Evolutionary conservation across 306 rosid genomes (phyloP).

Genomic region (Inga leiocalycina): DNA sequence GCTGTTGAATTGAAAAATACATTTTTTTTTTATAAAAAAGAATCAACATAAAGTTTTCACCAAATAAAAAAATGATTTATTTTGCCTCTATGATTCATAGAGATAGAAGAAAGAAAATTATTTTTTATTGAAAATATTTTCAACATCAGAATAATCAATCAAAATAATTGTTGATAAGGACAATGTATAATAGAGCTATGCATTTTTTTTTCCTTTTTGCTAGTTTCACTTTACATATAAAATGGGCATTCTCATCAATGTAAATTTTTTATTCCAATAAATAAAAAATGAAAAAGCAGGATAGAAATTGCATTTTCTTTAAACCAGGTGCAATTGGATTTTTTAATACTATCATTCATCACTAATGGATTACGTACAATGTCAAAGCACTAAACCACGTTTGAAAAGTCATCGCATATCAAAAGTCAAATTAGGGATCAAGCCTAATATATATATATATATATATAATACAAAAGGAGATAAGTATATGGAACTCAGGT

Average conservation of each 20-base stretch:
- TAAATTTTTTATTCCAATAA: too few species aligned
- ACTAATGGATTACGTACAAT: not conserved
- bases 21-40: not conserved
- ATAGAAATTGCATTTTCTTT: not conserved
- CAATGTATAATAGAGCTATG: not conserved
- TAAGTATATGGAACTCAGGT: not conserved
- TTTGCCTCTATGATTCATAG: not conserved
- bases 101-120: not conserved
- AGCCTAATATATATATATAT: too few species aligned
- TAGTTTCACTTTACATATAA: too few species aligned
- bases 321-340: constrained; percentile 14
- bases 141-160: not conserved
- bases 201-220: not conserved
- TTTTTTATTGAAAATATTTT: not conserved
- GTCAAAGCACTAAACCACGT: not conserved
- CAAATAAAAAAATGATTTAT: not conserved
- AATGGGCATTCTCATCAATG: too few species aligned
- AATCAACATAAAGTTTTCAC: not conserved
- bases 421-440: not conserved
- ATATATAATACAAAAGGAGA: not conserved
- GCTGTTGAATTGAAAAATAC: not conserved
- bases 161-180: not conserved
- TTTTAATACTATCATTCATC: not conserved
- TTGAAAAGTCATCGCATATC: not conserved
- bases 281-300: too few species aligned